phyloP scores from a whole-genome alignment of 129 eudicot species.

The Glebionis coronaria region DNA sequence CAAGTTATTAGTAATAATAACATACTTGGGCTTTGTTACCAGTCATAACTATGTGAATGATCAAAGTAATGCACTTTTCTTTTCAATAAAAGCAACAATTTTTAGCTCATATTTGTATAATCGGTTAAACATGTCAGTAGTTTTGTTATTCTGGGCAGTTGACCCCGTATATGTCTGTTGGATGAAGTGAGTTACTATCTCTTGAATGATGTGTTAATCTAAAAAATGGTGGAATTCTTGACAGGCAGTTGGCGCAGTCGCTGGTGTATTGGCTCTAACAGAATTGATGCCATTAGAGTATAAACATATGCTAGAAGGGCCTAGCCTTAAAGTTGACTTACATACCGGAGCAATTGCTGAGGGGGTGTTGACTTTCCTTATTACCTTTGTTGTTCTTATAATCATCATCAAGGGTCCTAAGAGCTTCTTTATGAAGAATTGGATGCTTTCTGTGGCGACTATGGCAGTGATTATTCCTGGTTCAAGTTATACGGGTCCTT shows the following conservation, averaged over 20 bases:
- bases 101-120: too few species aligned
- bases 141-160: too few species aligned
- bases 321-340: constrained; percentile 57
- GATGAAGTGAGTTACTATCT: not conserved
- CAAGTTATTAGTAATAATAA: too few species aligned
- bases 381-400: constrained; percentile 44
- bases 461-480: constrained; percentile 44
- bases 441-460: constrained; percentile 52
- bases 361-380: constrained; percentile 50
- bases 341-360: constrained; percentile 64
- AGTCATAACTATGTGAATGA: too few species aligned
- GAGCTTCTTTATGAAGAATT: constrained; percentile 42
- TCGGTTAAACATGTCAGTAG: too few species aligned
- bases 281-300: constrained; percentile 73
- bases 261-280: constrained; percentile 56
- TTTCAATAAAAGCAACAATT: too few species aligned
- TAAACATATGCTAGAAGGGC: constrained; percentile 75
- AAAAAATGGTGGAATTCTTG: constrained; percentile 13
- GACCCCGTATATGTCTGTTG: not conserved
- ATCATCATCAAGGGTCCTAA: constrained; percentile 43
- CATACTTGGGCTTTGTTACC: too few species aligned
- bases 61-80: too few species aligned
- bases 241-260: constrained; percentile 78
- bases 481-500: constrained; percentile 59
- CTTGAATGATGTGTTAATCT: constrained; percentile 5